phyloP scores from a whole-genome alignment of 2,329 filamentous ascomycete species.

The Epicoccum nigrum region DNA sequence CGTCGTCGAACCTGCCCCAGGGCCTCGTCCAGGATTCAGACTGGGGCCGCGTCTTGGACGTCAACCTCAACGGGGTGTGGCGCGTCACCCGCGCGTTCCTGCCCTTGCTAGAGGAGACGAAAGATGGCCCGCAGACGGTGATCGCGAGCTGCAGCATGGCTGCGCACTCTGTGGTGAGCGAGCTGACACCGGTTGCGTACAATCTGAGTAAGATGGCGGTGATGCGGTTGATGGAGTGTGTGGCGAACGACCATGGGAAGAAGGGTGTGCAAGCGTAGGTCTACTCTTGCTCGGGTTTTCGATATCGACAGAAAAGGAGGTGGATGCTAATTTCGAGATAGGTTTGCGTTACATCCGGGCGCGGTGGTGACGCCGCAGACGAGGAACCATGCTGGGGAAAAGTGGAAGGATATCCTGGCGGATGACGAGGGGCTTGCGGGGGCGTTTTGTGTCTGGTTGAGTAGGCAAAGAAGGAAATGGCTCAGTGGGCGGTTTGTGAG shows the following conservation, averaged over 20 bases:
- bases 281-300: background rate
- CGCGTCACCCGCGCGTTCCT: constrained; percentile 23
- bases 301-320: too few species aligned
- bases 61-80: constrained; percentile 30
- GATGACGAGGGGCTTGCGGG: constrained; percentile 38
- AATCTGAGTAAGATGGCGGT: constrained; percentile 26
- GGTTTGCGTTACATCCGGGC: constrained; percentile 29
- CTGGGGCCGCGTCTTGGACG: constrained; percentile 28
- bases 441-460: constrained; percentile 35
- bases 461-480: constrained; percentile 26
- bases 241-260: constrained; percentile 43
- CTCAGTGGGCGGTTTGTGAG: constrained; percentile 33
- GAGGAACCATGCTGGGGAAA: constrained; percentile 7
- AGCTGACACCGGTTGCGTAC: constrained; percentile 26
- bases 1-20: constrained; percentile 22
- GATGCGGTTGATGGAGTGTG: constrained; percentile 29
- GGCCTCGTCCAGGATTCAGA: constrained; percentile 25
- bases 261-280: constrained; percentile 26
- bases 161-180: constrained; percentile 10
- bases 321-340: background rate
- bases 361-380: constrained; percentile 29
- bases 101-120: constrained; percentile 18
- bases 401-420: constrained; percentile 10
- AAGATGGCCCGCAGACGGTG: constrained; percentile 21
- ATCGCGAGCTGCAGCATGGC: constrained; percentile 23